Conservation (phyloP, 2,329 filamentous ascomycete genomes). For the Fusarium sp. region DNA sequence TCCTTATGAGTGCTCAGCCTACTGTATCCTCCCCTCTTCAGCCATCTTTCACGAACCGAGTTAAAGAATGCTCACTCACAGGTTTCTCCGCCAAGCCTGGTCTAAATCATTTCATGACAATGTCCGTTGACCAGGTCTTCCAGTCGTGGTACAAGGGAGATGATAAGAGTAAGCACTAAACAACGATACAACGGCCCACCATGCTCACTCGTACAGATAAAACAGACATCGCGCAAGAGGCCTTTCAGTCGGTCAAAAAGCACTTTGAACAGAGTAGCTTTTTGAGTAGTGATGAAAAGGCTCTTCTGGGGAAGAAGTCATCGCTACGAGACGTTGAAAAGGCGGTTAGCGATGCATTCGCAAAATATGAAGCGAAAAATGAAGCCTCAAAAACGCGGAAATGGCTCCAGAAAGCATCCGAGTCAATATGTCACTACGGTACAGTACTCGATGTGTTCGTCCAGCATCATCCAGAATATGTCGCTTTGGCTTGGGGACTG, state of each 20-base stretch:
- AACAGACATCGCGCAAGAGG: neutral
- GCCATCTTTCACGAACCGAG: accelerated
- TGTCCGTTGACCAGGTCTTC: neutral
- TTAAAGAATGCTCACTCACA: neutral
- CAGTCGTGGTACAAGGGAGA: neutral
- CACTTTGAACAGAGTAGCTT: neutral
- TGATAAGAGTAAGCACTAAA: neutral
- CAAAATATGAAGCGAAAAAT: neutral
- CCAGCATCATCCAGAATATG: conserved; percentile 21
- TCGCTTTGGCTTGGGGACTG: conserved; percentile 8
- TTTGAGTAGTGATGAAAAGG: neutral
- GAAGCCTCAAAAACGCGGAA: neutral
- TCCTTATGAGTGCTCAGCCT: neutral
- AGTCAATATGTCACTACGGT: conserved; percentile 3
- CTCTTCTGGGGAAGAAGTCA: neutral
- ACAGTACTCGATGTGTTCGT: conserved; percentile 15
- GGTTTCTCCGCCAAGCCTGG: accelerated
- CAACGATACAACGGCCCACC: too few species aligned
- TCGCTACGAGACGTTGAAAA: neutral
- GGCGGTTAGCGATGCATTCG: neutral
- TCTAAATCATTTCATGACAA: neutral
- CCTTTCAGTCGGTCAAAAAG: neutral
- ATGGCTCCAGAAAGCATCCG: neutral
- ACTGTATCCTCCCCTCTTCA: neutral
- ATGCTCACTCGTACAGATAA: neutral